phyloP scores from a whole-genome alignment of 805 yeast species.

The Suhomyces vadensis region DNA sequence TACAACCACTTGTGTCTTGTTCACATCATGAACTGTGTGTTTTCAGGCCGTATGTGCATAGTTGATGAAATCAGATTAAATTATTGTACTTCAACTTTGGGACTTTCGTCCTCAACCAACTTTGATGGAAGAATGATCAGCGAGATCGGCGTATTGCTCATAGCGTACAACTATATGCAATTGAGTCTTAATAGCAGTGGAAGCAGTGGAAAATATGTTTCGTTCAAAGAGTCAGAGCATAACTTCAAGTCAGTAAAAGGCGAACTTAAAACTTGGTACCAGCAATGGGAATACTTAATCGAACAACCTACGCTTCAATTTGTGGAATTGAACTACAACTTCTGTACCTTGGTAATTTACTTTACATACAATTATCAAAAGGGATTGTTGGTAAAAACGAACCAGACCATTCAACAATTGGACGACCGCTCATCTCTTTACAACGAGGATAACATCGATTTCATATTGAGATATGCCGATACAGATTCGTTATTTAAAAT shows the following conservation, averaged over 20 bases:
- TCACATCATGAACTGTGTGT: conserved; percentile 65
- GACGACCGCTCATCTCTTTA: conserved; percentile 9
- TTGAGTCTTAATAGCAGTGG: conserved; percentile 15
- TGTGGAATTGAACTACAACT: conserved; percentile 69
- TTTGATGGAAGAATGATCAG: conserved; percentile 84
- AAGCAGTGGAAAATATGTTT: background rate
- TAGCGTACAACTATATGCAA: conserved; percentile 60
- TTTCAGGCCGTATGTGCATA: conserved; percentile 64
- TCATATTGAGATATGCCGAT: conserved; percentile 26
- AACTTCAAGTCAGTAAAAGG: conserved; percentile 40
- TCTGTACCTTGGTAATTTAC: conserved; percentile 53
- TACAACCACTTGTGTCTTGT: conserved; percentile 72
- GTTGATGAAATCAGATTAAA: conserved; percentile 60
- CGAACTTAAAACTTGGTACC: conserved; percentile 61
- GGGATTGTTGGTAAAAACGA: conserved; percentile 2
- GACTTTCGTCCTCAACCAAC: conserved; percentile 62
- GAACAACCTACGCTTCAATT: conserved; percentile 73
- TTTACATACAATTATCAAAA: conserved; percentile 38
- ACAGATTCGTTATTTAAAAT: conserved; percentile 33
- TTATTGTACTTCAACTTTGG: conserved; percentile 57
- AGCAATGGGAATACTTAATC: conserved; percentile 68
- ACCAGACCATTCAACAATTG: background rate
- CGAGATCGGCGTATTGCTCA: conserved; percentile 62
- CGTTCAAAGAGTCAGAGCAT: conserved; percentile 19
- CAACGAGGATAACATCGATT: conserved; percentile 23